Base-by-base conservation (phyloP, 345 rosid genomes). In the Pugionium cornutum region DNA sequence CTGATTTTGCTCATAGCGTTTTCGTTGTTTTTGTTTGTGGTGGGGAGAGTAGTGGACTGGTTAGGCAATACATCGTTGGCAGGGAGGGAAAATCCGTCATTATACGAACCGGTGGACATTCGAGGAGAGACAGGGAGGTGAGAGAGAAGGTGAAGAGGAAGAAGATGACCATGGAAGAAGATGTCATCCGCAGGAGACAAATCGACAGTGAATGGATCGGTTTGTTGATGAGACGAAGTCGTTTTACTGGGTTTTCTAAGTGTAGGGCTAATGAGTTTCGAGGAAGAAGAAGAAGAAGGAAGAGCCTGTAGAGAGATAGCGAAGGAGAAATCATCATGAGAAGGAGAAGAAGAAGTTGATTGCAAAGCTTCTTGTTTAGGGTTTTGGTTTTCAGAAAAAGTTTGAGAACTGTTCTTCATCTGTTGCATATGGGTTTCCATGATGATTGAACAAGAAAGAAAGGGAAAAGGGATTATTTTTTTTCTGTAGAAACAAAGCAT, bases 111-210 rank as follows among this genome's bases (percentile, higher is more conserved):
- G 4, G 83, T 80, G 40, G 98, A 87, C 30, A 89, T 78, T 50
- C 97, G 82, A 5, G 95, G 88, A 72, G 98, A 86, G 10, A 74
- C 75, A 1, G 97, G 92, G 25, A 83, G 92, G 75, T 86, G 95
- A 33, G 99, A 82, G 59, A 85, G 85, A 73, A 86, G 81, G 37
- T 86, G 91, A 39, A 88, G 98, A 63, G 98, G 96, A n/a, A 92
- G 95, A 70, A 92, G 83, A 66, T 92, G 97, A 39, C 99, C 99
- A 60, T 89, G 97, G 76, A 92, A 92, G 94, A 92, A 92, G 76
- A 92, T 92, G 48, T 92, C 98, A 76, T 92, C 97, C 0, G 98
- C 98, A 0, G 98, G 98, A 6, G 97, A 79, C 43, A 92, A 79
- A 76, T 92, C 98, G n/a, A 89, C 80, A 4, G 91, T 88, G 50